Evolutionary conservation across 2,329 filamentous ascomycete species (phyloP).

Genomic region (Pseudogymnoascus sp.): DNA sequence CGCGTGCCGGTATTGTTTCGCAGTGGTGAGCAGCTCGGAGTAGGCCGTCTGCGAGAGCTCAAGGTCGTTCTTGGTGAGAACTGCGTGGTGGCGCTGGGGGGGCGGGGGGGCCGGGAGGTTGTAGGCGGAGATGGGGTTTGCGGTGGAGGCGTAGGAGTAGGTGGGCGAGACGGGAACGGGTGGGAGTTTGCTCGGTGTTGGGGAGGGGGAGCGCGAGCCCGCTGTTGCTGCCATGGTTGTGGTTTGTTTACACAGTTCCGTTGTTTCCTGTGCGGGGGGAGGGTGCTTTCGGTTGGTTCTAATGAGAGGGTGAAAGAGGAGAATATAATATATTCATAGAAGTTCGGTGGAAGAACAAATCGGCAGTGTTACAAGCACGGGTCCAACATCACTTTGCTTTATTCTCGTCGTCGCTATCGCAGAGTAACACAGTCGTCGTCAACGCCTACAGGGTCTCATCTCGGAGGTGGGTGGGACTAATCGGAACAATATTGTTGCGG

Average conservation of each 20-base stretch:
- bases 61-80: conserved; percentile 56
- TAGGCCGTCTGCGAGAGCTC: conserved; percentile 55
- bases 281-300: background rate
- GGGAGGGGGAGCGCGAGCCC: conserved; percentile 33
- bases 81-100: conserved; percentile 45
- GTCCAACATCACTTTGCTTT: background rate
- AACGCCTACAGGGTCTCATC: background rate
- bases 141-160: conserved; percentile 54
- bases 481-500: conserved; percentile 5
- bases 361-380: background rate
- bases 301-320: background rate
- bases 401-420: background rate
- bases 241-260: conserved; percentile 10
- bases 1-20: conserved; percentile 55
- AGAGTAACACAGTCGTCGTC: background rate
- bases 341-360: background rate
- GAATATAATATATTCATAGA: background rate
- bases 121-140: conserved; percentile 50
- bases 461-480: background rate
- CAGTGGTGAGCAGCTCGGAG: conserved; percentile 49
- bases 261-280: background rate
- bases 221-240: conserved; percentile 13
- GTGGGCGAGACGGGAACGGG: conserved; percentile 54
- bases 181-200: conserved; percentile 47
- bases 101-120: conserved; percentile 50